Evolutionary conservation across 495 filamentous ascomycete genomes (phyloP).

Genomic region (Cryomyces antarcticus): DNA sequence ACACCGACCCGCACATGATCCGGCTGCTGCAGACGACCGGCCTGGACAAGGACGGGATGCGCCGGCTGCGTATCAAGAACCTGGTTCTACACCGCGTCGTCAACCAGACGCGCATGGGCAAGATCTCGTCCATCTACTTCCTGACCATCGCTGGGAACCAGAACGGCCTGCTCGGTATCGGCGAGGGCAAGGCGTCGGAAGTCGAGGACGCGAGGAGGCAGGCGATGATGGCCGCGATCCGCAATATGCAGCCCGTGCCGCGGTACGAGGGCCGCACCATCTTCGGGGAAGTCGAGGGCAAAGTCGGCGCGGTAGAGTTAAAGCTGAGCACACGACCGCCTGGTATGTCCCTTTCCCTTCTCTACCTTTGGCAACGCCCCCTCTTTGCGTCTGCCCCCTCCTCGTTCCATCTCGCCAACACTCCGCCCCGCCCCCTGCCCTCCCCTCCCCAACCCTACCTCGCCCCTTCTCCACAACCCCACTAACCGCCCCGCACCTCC

Average conservation of each 20-base stretch:
- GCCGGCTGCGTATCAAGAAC: constrained; percentile 33
- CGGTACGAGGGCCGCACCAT: constrained; percentile 85
- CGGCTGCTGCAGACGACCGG: constrained; percentile 51
- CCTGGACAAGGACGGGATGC: constrained; percentile 35
- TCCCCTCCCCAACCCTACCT: constrained; percentile 1
- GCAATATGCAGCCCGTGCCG: constrained; percentile 69
- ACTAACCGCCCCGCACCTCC: background rate
- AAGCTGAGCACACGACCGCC: constrained; percentile 65
- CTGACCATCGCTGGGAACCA: constrained; percentile 67
- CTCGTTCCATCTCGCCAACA: too few species aligned
- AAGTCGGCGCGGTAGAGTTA: constrained; percentile 60
- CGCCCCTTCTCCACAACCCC: constrained; percentile 1
- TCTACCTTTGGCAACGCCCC: background rate
- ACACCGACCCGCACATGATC: constrained; percentile 28
- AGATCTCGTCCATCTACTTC: constrained; percentile 50
- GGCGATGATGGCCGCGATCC: constrained; percentile 54
- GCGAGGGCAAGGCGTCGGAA: constrained; percentile 74
- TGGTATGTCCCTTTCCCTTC: constrained; percentile 33
- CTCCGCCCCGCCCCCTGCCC: too few species aligned
- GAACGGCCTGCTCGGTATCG: constrained; percentile 69
- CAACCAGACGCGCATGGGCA: constrained; percentile 94
- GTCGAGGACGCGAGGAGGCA: constrained; percentile 36
- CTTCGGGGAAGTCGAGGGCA: constrained; percentile 63
- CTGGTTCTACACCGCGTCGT: constrained; percentile 52
- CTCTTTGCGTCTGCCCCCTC: background rate